phyloP scores from a whole-genome alignment of 2,329 filamentous ascomycete species.

The Orbilia javanica region DNA sequence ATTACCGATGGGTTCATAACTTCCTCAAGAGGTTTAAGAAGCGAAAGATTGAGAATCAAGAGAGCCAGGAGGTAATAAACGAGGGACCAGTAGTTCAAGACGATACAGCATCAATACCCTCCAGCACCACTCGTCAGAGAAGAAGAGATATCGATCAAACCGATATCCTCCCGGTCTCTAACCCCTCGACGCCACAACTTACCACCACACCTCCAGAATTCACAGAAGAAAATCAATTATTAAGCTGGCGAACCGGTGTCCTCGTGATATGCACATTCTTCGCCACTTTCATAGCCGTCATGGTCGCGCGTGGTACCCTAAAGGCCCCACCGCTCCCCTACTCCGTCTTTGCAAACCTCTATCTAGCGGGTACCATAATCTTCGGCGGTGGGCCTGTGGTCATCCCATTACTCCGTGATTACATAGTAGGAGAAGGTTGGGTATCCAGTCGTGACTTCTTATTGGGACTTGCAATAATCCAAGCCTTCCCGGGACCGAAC shows the following conservation, averaged over 20 bases:
- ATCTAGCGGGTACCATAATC: slow-evolving; percentile 78
- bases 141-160: slow-evolving; percentile 64
- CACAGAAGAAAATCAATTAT: slow-evolving; percentile 18
- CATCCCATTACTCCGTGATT: slow-evolving; percentile 73
- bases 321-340: slow-evolving; percentile 68
- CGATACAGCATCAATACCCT: neutral
- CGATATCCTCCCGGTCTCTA: slow-evolving; percentile 68
- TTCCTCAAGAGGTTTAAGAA: slow-evolving; percentile 62
- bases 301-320: slow-evolving; percentile 68
- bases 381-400: slow-evolving; percentile 74
- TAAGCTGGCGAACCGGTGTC: slow-evolving; percentile 20
- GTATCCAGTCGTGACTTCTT: slow-evolving; percentile 78
- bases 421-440: slow-evolving; percentile 77
- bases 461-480: slow-evolving; percentile 77
- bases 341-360: slow-evolving; percentile 78
- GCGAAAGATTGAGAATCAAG: slow-evolving; percentile 27
- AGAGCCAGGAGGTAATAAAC: neutral
- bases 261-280: slow-evolving; percentile 63
- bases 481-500: slow-evolving; percentile 76
- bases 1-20: slow-evolving; percentile 70
- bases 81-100: neutral
- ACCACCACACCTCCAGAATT: neutral
- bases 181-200: neutral
- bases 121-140: slow-evolving; percentile 65
- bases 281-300: slow-evolving; percentile 71